These are phyloP conservation scores for Vanrija pseudolonga DNA, from an alignment of 1,284 basidiomycete species.

Conservation along the genomic window DNA sequence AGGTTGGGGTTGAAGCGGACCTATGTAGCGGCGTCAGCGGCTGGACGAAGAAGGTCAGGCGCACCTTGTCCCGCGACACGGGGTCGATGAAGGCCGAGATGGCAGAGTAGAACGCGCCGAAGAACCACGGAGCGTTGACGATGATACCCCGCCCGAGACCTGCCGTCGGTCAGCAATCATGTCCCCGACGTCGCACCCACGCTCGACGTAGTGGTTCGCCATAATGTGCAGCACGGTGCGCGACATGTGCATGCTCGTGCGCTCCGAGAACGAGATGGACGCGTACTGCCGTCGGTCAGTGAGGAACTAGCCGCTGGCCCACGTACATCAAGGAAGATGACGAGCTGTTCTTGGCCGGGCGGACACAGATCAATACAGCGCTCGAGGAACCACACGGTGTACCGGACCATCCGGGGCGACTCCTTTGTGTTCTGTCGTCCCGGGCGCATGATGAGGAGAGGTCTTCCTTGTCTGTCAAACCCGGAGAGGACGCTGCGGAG, in stretches of 20 bases:
- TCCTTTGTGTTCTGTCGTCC: constrained; percentile 75
- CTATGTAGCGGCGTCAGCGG: constrained; percentile 45
- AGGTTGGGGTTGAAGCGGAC: constrained; percentile 83
- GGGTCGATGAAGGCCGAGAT: constrained; percentile 86
- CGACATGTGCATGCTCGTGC: constrained; percentile 67
- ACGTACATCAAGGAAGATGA: constrained; percentile 66
- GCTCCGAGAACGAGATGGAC: constrained; percentile 68
- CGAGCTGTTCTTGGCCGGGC: constrained; percentile 69
- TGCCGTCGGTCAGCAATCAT: constrained; percentile 47
- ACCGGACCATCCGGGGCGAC: constrained; percentile 68
- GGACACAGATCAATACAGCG: constrained; percentile 81
- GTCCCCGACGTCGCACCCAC: too few species aligned
- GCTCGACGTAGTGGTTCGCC: constrained; percentile 85
- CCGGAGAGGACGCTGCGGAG: constrained; percentile 65
- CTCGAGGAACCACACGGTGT: constrained; percentile 81
- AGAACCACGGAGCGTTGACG: constrained; percentile 71
- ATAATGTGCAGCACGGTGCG: constrained; percentile 76
- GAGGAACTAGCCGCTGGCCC: background rate
- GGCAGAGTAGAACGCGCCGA: constrained; percentile 81
- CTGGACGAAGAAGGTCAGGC: background rate
- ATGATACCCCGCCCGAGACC: constrained; percentile 76
- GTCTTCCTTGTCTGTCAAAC: constrained; percentile 74
- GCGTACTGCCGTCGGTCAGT: constrained; percentile 59
- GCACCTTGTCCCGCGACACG: constrained; percentile 79
- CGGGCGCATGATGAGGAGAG: constrained; percentile 78